Base-by-base conservation (phyloP, 805 yeast species). In the Candida verbasci region DNA sequence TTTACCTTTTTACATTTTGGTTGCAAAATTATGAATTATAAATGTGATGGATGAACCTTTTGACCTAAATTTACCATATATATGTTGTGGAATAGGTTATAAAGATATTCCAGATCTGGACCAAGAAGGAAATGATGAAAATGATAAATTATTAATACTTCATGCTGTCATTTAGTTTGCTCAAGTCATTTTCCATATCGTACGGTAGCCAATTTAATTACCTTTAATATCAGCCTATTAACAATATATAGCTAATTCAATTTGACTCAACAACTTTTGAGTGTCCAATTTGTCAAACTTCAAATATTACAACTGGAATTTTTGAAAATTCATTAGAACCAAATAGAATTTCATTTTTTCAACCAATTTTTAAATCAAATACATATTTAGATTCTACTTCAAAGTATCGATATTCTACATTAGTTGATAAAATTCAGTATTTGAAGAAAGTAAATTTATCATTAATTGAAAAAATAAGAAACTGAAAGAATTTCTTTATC, bases 91-190 rank as follows among this genome's bases (percentile, higher is more conserved):
- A 10, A 18, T 41, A 9, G 37, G 41, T 31, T 37, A 27, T 12
- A 28, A 35, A 22, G 43, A 36, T 14, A 14, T 23, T 9, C 12
- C 9, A n/a, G 26, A 29, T 12, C 6, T 25, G 3, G 11, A 12
- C 10, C 17, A 16, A 14, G 16, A 9, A 6, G 10, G 23, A 7
- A 29, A 35, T 10, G 24, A 16, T 11, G 16, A 9, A 6, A 7
- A 24, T 9, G 26, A 35, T 10, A 26, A 32, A n/a, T 21, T 41
- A 11, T 24, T 37, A 10, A 17, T 41, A 38, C 41, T 16, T 38
- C 41, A 8, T 41, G 41, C 26, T 41, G 41, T 8, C 44, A 38
- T 16, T 34, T 37, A 3, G 15, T 34, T 4, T 41, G 44, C 12
- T 27, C 20, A 17, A 9, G 15, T 4, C 44, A 41, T 31, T 8